Base-by-base conservation (phyloP, 192 early-diverging fungal species). In the Umbelopsis ramanniana region DNA sequence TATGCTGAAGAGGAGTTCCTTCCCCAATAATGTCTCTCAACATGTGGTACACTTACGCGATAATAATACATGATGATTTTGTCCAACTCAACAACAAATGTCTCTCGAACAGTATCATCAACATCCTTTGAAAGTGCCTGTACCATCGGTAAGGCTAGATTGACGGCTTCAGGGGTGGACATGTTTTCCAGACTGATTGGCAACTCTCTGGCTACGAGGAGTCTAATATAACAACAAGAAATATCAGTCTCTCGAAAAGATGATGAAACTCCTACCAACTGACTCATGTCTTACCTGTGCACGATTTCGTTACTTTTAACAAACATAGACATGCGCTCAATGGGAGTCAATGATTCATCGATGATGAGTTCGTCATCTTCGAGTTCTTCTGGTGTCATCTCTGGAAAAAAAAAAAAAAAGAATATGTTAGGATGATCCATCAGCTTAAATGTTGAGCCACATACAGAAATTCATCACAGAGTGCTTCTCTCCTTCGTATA, bases 51-150 rank as follows among this genome's bases (percentile, higher is more conserved):
- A 43, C 66, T 54, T 82, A 84, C 81, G 40, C 72, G 67, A 48
- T 84, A 80, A 63, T 76, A 84, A 57, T 74, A 84, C 68, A 79
- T 60, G 29, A 84, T 84, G 35, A 82, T 80, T 66, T 84, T 82
- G 66, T 84, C 83, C 15, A 84, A 52, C 69, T 84, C 81, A 40
- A 70, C 68, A 9, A 73, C 81, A 48, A 84, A 78, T 22, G 80
- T 74, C 50, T 84, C 83, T 67, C 73, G 57, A 15, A 84, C 83
- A 46, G 63, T 66, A 63, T 82, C 83, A 52, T 84, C 81, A 46
- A 74, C 26, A 72, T 84, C 83, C 38, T 60, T 78, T 22, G 72
- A 78, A 15, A 84, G 46, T 33, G 46, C 57, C 24, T 78, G 67
- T 23, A 82, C 66, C 48, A 84, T 46, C 2, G 83, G 78, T 66